Conservation (phyloP, 2,329 filamentous ascomycete genomes). For the Lachnellula cervina region DNA sequence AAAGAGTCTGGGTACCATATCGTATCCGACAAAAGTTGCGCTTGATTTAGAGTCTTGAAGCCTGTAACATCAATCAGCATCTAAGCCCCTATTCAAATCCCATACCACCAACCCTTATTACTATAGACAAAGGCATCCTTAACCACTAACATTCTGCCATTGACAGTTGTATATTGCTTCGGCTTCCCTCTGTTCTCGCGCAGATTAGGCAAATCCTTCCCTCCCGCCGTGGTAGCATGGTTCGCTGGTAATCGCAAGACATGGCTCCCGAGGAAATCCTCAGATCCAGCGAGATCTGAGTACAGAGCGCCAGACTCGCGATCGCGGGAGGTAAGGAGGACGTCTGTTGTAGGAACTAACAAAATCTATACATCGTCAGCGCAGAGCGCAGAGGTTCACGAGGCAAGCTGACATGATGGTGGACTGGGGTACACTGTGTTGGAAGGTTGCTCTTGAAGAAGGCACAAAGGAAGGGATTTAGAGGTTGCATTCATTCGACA, state of each 20-base stretch:
- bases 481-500: slow-evolving; percentile 80
- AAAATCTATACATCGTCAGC: slow-evolving; percentile 54
- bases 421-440: slow-evolving; percentile 83
- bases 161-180: slow-evolving; percentile 88
- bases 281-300: slow-evolving; percentile 76
- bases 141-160: slow-evolving; percentile 87
- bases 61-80: slow-evolving; percentile 47
- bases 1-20: slow-evolving; percentile 87
- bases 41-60: slow-evolving; percentile 87
- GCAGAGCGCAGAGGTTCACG: slow-evolving; percentile 1
- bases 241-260: slow-evolving; percentile 74
- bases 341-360: slow-evolving; percentile 88
- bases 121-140: slow-evolving; percentile 92
- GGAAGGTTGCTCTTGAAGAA: slow-evolving; percentile 97
- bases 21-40: slow-evolving; percentile 75
- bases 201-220: slow-evolving; percentile 60
- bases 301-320: slow-evolving; percentile 74
- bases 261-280: slow-evolving; percentile 96
- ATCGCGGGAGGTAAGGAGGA: slow-evolving; percentile 82
- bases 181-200: slow-evolving; percentile 89
- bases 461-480: slow-evolving; percentile 97
- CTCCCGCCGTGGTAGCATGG: slow-evolving; percentile 44
- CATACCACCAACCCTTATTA: slow-evolving; percentile 70
- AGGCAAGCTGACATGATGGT: slow-evolving; percentile 63
- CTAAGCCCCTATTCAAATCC: neutral